phyloP scores from a whole-genome alignment of 2,329 filamentous ascomycete species.

The Pseudocercospora pini-densiflorae region DNA sequence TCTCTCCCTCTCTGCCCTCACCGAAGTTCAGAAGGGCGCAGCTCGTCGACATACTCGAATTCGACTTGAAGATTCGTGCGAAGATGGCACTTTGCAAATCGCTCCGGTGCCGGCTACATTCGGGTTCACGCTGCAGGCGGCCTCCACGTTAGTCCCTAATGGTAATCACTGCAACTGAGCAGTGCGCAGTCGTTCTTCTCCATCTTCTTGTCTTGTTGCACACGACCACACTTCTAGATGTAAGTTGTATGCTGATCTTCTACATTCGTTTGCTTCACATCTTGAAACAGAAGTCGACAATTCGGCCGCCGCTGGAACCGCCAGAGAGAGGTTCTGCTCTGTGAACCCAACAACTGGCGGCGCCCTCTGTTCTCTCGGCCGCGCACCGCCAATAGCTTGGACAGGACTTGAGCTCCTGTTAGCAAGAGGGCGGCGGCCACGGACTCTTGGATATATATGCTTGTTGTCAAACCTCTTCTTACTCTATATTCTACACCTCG shows the following conservation, averaged over 20 bases:
- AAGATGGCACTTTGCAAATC: neutral
- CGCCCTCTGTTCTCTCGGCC: neutral
- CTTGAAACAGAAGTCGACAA: neutral
- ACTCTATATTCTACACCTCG: neutral
- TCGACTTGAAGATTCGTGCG: neutral
- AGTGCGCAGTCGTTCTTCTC: neutral
- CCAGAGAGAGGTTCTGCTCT: neutral
- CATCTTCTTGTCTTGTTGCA: neutral
- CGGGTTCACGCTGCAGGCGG: neutral
- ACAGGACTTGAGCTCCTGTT: neutral
- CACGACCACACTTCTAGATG: neutral
- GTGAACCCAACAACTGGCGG: neutral
- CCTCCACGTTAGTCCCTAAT: neutral
- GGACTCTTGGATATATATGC: neutral
- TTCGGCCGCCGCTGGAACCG: neutral
- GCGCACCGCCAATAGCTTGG: neutral
- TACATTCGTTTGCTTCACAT: neutral
- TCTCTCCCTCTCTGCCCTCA: neutral
- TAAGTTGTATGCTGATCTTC: neutral
- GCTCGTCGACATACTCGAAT: neutral
- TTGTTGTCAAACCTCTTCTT: neutral
- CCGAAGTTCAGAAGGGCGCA: slow-evolving; percentile 1
- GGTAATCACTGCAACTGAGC: neutral
- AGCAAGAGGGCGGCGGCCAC: slow-evolving; percentile 1
- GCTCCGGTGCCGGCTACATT: neutral